phyloP scores from a whole-genome alignment of 148 eudicot species.

The Nepenthes mirabilis region DNA sequence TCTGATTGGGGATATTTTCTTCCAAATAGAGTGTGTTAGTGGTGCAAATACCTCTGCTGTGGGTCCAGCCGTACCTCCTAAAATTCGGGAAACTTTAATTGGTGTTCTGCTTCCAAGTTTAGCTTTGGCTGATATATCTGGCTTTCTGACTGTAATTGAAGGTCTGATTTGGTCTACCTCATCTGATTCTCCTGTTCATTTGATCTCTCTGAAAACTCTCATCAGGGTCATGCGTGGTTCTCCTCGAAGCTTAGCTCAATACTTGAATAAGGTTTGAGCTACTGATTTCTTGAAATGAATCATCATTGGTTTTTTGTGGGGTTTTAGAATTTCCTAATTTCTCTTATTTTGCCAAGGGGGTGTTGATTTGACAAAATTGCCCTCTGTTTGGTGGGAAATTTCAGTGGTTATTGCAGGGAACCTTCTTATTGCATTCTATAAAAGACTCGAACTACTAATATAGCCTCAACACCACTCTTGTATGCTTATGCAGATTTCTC shows the following conservation, averaged over 20 bases:
- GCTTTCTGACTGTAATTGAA: constrained; percentile 74
- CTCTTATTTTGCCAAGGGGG: background rate
- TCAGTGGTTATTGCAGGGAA: too few relatives aligned
- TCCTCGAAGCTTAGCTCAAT: constrained; percentile 72
- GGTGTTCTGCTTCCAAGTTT: constrained; percentile 85
- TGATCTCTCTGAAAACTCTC: constrained; percentile 70
- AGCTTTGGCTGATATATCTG: constrained; percentile 80
- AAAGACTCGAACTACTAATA: background rate
- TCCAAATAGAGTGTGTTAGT: constrained; percentile 88
- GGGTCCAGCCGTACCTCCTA: constrained; percentile 41
- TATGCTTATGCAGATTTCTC: background rate
- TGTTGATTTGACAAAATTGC: too few relatives aligned
- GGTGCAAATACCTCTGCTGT: constrained; percentile 37
- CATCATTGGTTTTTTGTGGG: background rate
- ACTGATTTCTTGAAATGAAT: constrained; percentile 1
- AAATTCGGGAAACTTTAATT: constrained; percentile 65
- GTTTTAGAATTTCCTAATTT: background rate
- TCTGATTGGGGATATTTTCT: constrained; percentile 74
- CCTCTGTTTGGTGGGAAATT: too few relatives aligned
- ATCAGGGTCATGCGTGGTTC: constrained; percentile 80
- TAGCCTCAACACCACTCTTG: background rate
- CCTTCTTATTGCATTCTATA: too few relatives aligned
- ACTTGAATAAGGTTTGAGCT: constrained; percentile 76
- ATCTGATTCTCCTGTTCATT: constrained; percentile 97
- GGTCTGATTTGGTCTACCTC: constrained; percentile 98